Evolutionary conservation across 257 asterid species (phyloP).

Genomic region (Solanum pinnatisectum): DNA sequence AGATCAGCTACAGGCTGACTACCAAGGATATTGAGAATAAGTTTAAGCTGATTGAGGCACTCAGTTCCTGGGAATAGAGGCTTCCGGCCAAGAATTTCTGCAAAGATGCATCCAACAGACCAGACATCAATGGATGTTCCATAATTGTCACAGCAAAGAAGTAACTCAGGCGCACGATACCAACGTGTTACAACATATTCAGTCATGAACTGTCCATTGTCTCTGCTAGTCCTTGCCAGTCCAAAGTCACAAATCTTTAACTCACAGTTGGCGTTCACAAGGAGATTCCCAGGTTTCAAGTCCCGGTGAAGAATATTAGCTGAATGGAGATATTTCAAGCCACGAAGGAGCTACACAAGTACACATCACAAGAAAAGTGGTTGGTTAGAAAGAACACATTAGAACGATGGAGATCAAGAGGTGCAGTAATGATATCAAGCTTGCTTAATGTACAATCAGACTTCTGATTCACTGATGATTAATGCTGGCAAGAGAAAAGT

Average conservation of each 20-base stretch:
- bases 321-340: conserved; percentile 34
- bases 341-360: conserved; percentile 26
- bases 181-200: conserved; percentile 43
- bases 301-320: conserved; percentile 42
- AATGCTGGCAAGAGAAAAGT: neutral
- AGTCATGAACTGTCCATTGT: conserved; percentile 39
- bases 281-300: conserved; percentile 42
- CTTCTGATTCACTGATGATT: neutral
- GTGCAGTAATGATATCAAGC: neutral
- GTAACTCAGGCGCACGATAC: conserved; percentile 42
- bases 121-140: conserved; percentile 37
- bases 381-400: neutral
- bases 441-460: neutral
- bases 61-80: conserved; percentile 39
- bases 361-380: neutral
- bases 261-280: conserved; percentile 31
- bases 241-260: conserved; percentile 43
- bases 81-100: conserved; percentile 33
- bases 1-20: conserved; percentile 27
- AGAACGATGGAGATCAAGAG: neutral
- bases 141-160: conserved; percentile 30
- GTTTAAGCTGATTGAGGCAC: conserved; percentile 37
- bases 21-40: conserved; percentile 26
- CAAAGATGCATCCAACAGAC: conserved; percentile 45
- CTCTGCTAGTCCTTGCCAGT: conserved; percentile 35